A percentile compares a stretch with the other conserved stretches of the same genome.
Evolutionary conservation across 2,329 filamentous ascomycete species (phyloP).

Genomic region (Raffaelea deltoideospora): DNA sequence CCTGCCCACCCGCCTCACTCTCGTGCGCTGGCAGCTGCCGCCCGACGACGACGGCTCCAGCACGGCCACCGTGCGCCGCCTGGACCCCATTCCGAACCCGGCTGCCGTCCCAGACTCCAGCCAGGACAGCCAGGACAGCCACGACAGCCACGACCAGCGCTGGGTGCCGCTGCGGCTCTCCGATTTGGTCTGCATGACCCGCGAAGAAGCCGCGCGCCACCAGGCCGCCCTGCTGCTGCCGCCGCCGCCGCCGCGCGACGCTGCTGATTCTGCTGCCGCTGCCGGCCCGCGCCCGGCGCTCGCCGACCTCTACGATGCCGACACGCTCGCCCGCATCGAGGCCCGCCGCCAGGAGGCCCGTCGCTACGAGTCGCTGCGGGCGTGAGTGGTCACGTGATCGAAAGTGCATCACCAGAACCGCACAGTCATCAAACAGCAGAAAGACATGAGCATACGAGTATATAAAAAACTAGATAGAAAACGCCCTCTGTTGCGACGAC

Average conservation of each 20-base stretch:
- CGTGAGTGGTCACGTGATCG: not conserved
- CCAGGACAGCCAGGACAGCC: no score
- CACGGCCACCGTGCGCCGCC: conserved; percentile 18
- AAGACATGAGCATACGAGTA: no score
- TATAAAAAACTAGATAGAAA: no score
- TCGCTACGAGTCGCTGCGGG: conserved; percentile 26
- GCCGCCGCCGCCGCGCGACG: no score
- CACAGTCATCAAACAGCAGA: not conserved
- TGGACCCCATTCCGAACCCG: conserved; percentile 43
- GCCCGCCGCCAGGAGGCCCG: conserved; percentile 52
- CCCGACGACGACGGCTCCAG: conserved; percentile 23
- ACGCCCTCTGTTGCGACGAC: no score
- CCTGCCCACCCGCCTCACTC: conserved; percentile 58
- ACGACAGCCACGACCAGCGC: conserved; percentile 64
- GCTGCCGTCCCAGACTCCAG: no score
- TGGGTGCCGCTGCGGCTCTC: conserved; percentile 51
- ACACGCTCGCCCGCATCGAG: conserved; percentile 53
- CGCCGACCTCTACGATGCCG: conserved; percentile 59
- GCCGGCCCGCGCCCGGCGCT: conserved; percentile 43
- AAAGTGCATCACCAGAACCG: no score
- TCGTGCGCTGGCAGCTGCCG: conserved; percentile 57
- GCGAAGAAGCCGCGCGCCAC: conserved; percentile 70
- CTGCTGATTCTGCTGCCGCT: no score
- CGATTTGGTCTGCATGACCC: conserved; percentile 82
- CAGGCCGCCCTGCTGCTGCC: conserved; percentile 65